These are phyloP conservation scores for Scedosporium minutisporum DNA, from an alignment of 2,329 filamentous ascomycete genomes.

Conservation along the genomic window DNA sequence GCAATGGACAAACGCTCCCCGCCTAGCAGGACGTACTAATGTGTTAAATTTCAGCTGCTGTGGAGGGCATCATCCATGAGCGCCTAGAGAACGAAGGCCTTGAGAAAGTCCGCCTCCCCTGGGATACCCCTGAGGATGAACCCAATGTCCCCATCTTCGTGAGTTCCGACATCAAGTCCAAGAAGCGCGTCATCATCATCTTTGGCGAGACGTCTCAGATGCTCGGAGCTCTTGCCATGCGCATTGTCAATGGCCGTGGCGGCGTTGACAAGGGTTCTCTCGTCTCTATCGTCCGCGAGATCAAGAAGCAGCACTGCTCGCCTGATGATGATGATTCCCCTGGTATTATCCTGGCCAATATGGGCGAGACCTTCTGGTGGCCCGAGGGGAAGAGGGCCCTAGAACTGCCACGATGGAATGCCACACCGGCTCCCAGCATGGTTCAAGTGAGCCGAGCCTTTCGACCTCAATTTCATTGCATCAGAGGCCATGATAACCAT, in stretches of 20 bases:
- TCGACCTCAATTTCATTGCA: constrained; percentile 45
- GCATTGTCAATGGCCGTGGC: constrained; percentile 51
- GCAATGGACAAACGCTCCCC: neutral
- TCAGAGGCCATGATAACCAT: constrained; percentile 48
- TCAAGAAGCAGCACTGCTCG: constrained; percentile 27
- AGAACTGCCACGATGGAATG: constrained; percentile 45
- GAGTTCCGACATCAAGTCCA: constrained; percentile 38
- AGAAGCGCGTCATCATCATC: constrained; percentile 59
- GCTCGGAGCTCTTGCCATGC: constrained; percentile 64
- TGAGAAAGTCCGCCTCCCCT: constrained; percentile 50
- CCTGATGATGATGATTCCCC: constrained; percentile 27
- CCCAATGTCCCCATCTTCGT: constrained; percentile 62
- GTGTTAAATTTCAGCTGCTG: constrained; percentile 39
- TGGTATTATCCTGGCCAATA: constrained; percentile 67
- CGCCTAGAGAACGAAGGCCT: constrained; percentile 56
- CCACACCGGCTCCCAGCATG: constrained; percentile 51
- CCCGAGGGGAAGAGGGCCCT: constrained; percentile 52
- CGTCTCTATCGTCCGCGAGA: constrained; percentile 47
- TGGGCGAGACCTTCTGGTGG: constrained; percentile 70
- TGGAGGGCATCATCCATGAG: constrained; percentile 48
- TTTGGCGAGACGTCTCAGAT: constrained; percentile 65
- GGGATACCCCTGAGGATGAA: constrained; percentile 32
- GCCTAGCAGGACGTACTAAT: neutral
- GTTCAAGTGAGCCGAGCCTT: constrained; percentile 47
- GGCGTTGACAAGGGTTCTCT: constrained; percentile 64